Percentiles rank a stretch among this genome's conserved stretches.
phyloP scores from a whole-genome alignment of 441 rosid species.

The Biscutella auriculata region DNA sequence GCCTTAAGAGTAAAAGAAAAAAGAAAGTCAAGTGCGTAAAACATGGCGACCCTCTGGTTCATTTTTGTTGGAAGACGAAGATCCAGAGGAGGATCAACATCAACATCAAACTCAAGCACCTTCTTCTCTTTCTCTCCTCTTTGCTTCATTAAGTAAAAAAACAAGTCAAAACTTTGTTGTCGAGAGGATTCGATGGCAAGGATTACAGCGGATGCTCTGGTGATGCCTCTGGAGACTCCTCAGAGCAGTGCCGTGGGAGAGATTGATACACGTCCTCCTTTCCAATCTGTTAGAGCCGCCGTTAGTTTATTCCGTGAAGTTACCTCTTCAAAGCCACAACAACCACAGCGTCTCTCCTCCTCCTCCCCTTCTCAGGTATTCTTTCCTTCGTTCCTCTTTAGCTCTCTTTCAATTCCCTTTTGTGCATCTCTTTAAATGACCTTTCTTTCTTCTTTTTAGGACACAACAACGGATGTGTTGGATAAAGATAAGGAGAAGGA shows the following conservation, averaged over 20 bases:
- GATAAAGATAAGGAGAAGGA: too few species aligned
- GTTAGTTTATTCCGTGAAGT: conserved; percentile 69
- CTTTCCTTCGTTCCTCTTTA: neutral
- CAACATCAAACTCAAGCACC: conserved; percentile 13
- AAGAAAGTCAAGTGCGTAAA: conserved; percentile 17
- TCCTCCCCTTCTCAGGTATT: conserved; percentile 55
- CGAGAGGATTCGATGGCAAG: conserved; percentile 30
- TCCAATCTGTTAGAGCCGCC: conserved; percentile 80
- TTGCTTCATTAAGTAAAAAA: conserved; percentile 6
- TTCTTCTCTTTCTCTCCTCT: neutral
- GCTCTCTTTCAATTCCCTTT: neutral
- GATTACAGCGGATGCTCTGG: conserved; percentile 18
- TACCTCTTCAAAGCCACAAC: conserved; percentile 27
- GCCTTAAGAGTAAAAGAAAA: conserved; percentile 1
- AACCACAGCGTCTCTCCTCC: conserved; percentile 29
- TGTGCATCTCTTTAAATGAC: neutral
- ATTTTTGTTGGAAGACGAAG: conserved; percentile 17
- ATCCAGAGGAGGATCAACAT: conserved; percentile 9
- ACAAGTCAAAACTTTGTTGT: too few species aligned
- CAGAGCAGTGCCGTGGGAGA: conserved; percentile 57
- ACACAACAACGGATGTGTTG: conserved; percentile 31
- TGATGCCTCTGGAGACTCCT: conserved; percentile 13
- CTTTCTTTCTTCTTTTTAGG: conserved; percentile 3
- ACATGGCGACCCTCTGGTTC: conserved; percentile 23
- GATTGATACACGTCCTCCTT: conserved; percentile 78